Conservation (phyloP, 306 rosid genomes). For the Cyclanthera cordifolia region DNA sequence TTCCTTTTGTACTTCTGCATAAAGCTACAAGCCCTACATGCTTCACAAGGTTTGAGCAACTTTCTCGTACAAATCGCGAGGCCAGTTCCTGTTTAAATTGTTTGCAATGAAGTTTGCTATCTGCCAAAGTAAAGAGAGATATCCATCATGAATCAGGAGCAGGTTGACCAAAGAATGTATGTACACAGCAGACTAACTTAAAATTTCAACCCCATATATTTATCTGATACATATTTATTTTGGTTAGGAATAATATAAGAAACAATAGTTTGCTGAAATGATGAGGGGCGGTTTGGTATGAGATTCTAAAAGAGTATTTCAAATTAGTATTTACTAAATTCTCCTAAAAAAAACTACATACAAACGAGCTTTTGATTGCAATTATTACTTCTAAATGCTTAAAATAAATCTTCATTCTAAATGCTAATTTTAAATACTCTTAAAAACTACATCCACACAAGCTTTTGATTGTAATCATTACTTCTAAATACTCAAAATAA, state of each 20-base stretch:
- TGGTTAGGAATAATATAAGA: background rate
- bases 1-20: background rate
- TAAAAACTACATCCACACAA: no score
- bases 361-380: no score
- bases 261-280: background rate
- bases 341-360: no score
- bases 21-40: background rate
- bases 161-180: background rate
- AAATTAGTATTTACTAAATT: no score
- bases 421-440: no score
- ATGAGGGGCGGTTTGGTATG: no score
- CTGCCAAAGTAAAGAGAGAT: slow-evolving; percentile 33
- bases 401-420: no score
- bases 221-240: background rate
- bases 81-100: slow-evolving; percentile 79
- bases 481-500: no score
- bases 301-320: no score
- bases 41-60: slow-evolving; percentile 76
- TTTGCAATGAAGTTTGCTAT: slow-evolving; percentile 84
- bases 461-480: no score
- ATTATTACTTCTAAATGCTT: no score
- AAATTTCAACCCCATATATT: background rate
- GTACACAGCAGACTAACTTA: background rate
- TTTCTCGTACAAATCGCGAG: slow-evolving; percentile 81
- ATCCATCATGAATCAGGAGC: background rate